Base-by-base conservation (phyloP, 352 stramenopile species). In the Peronospora destructor region DNA sequence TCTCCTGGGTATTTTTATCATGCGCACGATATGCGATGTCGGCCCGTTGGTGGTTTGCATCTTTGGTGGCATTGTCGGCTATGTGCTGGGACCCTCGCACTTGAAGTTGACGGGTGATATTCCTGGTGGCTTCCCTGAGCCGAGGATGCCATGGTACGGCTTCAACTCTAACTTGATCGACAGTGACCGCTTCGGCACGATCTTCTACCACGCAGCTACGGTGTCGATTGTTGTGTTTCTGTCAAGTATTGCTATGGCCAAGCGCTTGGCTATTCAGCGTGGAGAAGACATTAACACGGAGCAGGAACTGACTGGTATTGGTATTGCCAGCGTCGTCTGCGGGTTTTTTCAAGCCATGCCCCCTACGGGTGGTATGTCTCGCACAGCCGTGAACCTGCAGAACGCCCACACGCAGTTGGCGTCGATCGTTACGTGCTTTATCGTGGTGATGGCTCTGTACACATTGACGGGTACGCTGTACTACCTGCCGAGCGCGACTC, bases 201-300 rank as follows among this genome's bases (percentile, higher is more conserved):
- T 59, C 35, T 17, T 59, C 4, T 59, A 59, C 14, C 35, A 59
- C 14, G 43, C 51, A 1, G 11, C 33, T 12, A 53, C 51, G 6
- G 51, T 53, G 37, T 59, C 51, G 0, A 46, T 52, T 9, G 51
- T 59, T 26, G 51, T 59, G 8, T 59, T 59, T 35, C 43, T 59
- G 29, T 59, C 42, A 10, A 59, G 51, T 59, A 52, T 59, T 43
- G 51, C 51, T 6, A 59, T 59, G 51, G 43, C 51, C 29, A 59
- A 59, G 35, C 51, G 51, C 26, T 42, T 59, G 6, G 51, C 43
- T 45, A 59, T 59, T 26, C 35, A 59, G 13, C 43, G 44, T 33
- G 51, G 43, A 4, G 44, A 59, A 17, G 43, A 53, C 11, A 59
- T 59, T 28, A 53, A 48, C 28, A 46, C 51, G n/a, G 44, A 59